phyloP scores from a whole-genome alignment of 768 basidiomycete genomes.

The Gelatoporia subvermispora region DNA sequence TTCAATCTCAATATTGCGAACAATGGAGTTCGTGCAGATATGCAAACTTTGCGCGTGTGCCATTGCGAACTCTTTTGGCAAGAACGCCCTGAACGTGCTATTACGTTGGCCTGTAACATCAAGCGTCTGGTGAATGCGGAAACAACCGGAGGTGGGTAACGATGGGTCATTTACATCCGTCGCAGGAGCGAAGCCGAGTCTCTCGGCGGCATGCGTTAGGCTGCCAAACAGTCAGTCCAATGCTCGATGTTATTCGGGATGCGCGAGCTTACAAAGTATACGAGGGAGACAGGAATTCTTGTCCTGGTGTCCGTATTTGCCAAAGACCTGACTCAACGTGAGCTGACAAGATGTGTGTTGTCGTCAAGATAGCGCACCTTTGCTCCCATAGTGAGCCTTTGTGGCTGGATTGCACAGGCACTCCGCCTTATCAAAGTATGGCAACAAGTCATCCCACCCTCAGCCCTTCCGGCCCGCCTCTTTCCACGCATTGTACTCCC shows the following conservation, averaged over 20 bases:
- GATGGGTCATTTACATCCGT: slow-evolving; percentile 18
- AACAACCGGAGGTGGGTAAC: slow-evolving; percentile 15
- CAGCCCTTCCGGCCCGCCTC: slow-evolving; percentile 28
- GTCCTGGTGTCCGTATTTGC: slow-evolving; percentile 8
- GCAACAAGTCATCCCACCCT: slow-evolving; percentile 29
- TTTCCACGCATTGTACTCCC: slow-evolving; percentile 28
- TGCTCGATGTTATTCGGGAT: too few relatives aligned
- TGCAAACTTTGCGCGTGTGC: slow-evolving; percentile 8
- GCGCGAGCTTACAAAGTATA: slow-evolving; percentile 7
- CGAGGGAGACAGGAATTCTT: slow-evolving; percentile 8
- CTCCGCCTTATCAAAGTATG: slow-evolving; percentile 32
- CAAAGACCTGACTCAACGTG: slow-evolving; percentile 5
- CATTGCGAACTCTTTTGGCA: slow-evolving; percentile 9
- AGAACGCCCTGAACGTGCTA: slow-evolving; percentile 18
- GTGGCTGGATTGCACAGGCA: slow-evolving; percentile 1
- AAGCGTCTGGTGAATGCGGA: slow-evolving; percentile 18
- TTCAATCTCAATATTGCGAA: slow-evolving; percentile 11
- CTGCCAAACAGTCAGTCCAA: not conserved
- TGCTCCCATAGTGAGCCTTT: slow-evolving; percentile 6
- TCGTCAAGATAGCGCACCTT: not conserved
- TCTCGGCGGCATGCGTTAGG: slow-evolving; percentile 12
- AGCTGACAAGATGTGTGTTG: not conserved
- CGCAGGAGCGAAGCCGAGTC: slow-evolving; percentile 16
- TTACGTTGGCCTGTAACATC: slow-evolving; percentile 12
- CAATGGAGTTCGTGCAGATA: slow-evolving; percentile 17